Evolutionary conservation across 352 stramenopile species (phyloP), one percentile per base, ranked within the genome.

Genomic region (Blastocystis hominis): DNA sequence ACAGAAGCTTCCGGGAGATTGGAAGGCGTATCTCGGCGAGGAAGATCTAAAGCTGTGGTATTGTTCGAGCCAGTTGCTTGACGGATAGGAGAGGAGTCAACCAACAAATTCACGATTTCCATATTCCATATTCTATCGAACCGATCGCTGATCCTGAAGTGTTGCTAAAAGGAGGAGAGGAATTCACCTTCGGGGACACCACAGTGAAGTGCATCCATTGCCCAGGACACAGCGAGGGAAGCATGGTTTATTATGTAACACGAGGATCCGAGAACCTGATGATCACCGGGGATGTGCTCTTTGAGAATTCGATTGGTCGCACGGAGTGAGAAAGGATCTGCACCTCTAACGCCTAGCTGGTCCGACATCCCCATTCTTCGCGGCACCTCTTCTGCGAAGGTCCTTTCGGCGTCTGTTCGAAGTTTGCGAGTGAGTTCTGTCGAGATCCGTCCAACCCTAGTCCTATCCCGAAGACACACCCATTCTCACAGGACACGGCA

Each of bases 21-120:
- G 50, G 72, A 84, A 84, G 44, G 34, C 54, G 6, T 84, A 84
- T 66, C 72, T 84, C n/a, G 72, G 72, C 38, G 46, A 84, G 17
- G 2, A 36, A 13, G 72, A 84, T 44, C 30, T 84, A 6, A 20
- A 64, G 4, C 30, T 84, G 7, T 84, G 72, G 72, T 84, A 66
- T 20, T 4, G 1, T 36, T 84, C 6, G 24, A 13, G 1, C 40
- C n/a, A n/a, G 1, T 24, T 2, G 20, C 13, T 64, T n/a, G 38
- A 55, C 53, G 44, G 30, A 30, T 10, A 84, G 72, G 72, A 34
- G 61, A 24, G 24, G 24, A 17, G 38, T 84, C 13, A 84, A 84
- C 61, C 72, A 84, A 63, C 72, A 84, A 50, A 69, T 84, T 17
- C 24, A 68, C 40, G 72, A 84, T 34, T 84, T 84, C 47, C 20